Percentiles rank a stretch among this genome's conserved stretches.
These are phyloP conservation scores for Ilyonectria destructans DNA, from an alignment of 2,329 filamentous ascomycete species.

Conservation along the genomic window DNA sequence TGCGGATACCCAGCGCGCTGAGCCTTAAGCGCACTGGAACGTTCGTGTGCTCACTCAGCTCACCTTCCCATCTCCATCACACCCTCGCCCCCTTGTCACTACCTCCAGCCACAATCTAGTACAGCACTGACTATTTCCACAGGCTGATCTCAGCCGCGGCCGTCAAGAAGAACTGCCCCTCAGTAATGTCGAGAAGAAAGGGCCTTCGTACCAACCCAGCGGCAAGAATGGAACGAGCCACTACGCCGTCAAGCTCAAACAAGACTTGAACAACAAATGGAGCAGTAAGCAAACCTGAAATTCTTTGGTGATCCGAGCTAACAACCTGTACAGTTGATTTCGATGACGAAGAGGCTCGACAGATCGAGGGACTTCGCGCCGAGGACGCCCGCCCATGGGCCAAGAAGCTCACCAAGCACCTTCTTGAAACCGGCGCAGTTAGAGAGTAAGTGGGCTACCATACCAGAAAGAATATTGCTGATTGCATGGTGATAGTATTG, in stretches of 20 bases:
- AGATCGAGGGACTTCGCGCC: slow-evolving; percentile 42
- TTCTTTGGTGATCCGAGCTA: not conserved
- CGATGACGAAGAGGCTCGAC: slow-evolving; percentile 42
- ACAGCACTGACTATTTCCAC: not conserved
- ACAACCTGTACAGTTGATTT: slow-evolving; percentile 25
- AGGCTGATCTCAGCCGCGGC: slow-evolving; percentile 44
- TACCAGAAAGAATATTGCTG: not conserved
- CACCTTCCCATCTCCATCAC: not conserved
- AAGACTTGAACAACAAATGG: slow-evolving; percentile 34
- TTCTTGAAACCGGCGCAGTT: slow-evolving; percentile 1
- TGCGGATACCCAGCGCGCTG: not conserved
- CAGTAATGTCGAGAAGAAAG: slow-evolving; percentile 23
- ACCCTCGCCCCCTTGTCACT: not conserved
- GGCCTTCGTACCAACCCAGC: slow-evolving; percentile 33
- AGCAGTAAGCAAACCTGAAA: not conserved
- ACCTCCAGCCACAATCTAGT: not conserved
- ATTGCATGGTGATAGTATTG: not conserved
- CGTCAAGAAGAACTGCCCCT: slow-evolving; percentile 48
- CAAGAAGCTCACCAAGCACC: slow-evolving; percentile 5
- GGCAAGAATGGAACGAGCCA: slow-evolving; percentile 33
- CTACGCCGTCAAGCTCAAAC: slow-evolving; percentile 4
- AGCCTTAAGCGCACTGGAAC: not conserved
- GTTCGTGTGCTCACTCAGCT: not conserved
- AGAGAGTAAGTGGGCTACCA: not conserved
- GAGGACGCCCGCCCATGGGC: slow-evolving; percentile 46